Conservation (phyloP, 2,329 filamentous ascomycete genomes). For the Xylariaceae sp. region DNA sequence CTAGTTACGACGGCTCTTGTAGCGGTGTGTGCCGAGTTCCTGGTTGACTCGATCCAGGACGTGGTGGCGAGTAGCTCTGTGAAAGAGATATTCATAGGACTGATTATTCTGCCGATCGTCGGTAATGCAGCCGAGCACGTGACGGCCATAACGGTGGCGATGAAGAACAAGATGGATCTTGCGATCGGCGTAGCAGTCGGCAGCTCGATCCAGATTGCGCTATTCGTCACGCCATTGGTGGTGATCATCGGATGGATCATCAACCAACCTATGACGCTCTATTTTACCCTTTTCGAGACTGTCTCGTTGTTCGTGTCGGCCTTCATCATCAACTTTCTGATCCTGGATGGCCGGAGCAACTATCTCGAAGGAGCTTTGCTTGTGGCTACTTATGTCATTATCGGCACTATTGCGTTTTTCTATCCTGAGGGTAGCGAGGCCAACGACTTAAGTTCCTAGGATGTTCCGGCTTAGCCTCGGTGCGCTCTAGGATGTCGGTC, state of each 20-base stretch:
- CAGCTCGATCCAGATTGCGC: conserved; percentile 65
- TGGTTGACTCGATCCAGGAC: conserved; percentile 61
- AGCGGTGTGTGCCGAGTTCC: conserved; percentile 63
- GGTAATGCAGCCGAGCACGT: conserved; percentile 70
- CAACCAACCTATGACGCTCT: conserved; percentile 65
- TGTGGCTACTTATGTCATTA: conserved; percentile 63
- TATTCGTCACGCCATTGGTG: conserved; percentile 64
- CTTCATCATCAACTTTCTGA: conserved; percentile 82
- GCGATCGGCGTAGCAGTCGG: conserved; percentile 68
- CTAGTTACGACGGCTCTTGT: conserved; percentile 60
- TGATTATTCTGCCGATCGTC: conserved; percentile 67
- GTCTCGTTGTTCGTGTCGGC: conserved; percentile 79
- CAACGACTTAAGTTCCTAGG: conserved; percentile 33
- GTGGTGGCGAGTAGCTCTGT: conserved; percentile 52
- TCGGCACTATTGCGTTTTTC: conserved; percentile 60
- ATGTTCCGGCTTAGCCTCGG: conserved; percentile 1
- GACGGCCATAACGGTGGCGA: conserved; percentile 63
- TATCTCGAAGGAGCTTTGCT: conserved; percentile 74
- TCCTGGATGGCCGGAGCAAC: conserved; percentile 78
- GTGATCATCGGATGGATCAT: conserved; percentile 69
- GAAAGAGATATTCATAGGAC: conserved; percentile 62
- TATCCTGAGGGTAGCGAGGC: conserved; percentile 51
- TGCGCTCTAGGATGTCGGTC: neutral
- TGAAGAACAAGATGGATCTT: conserved; percentile 72
- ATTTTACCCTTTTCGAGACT: conserved; percentile 86